phyloP scores from a whole-genome alignment of 441 rosid species.

The Pelargonium citronellum region DNA sequence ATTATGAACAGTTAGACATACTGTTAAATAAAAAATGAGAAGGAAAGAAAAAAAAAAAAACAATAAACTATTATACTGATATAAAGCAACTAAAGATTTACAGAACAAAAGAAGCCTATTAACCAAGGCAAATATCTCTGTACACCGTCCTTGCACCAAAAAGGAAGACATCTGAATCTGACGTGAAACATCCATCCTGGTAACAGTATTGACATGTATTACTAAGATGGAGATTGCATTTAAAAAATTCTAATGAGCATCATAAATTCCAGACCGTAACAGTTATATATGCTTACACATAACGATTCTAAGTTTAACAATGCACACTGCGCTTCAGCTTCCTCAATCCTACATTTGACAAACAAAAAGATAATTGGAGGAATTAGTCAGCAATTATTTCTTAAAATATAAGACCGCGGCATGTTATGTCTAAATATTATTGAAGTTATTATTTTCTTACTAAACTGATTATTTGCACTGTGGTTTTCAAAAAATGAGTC shows the following conservation, averaged over 20 bases:
- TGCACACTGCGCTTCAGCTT: conserved; percentile 95
- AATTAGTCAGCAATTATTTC: background rate
- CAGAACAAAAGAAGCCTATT: conserved; percentile 20
- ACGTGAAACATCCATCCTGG: conserved; percentile 92
- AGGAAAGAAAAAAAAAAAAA: background rate
- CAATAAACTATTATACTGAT: background rate
- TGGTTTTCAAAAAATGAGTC: background rate
- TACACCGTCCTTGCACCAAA: conserved; percentile 91
- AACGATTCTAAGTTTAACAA: conserved; percentile 64
- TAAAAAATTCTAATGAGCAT: conserved; percentile 8
- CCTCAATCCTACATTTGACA: conserved; percentile 59
- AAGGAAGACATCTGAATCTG: conserved; percentile 87
- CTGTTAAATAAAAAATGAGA: conserved; percentile 8
- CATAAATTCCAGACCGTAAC: background rate
- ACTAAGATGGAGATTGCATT: background rate
- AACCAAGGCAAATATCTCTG: conserved; percentile 83
- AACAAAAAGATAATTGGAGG: background rate
- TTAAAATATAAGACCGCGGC: background rate
- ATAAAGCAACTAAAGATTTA: conserved; percentile 11
- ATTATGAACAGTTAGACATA: conserved; percentile 22
- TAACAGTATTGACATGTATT: conserved; percentile 6
- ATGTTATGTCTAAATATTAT: background rate
- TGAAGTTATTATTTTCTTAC: background rate
- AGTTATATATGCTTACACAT: conserved; percentile 44
- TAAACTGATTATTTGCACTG: background rate